These are phyloP conservation scores for Fusarium phyllophilum DNA, from an alignment of 2,329 filamentous ascomycete genomes.

Conservation along the genomic window DNA sequence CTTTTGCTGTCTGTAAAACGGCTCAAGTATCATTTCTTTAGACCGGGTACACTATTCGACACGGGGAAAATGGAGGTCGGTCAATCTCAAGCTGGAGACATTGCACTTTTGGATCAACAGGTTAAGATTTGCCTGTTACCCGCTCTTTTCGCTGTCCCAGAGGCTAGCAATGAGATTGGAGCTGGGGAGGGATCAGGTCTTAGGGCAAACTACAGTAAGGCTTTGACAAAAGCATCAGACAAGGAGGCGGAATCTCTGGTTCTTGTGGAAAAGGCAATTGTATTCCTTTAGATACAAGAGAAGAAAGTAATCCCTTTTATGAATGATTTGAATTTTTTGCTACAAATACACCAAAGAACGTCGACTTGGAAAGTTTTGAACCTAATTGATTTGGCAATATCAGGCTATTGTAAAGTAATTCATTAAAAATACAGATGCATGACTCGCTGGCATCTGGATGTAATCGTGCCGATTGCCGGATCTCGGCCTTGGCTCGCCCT, in stretches of 20 bases:
- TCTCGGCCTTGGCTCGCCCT: not conserved
- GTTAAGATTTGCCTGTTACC: accelerated
- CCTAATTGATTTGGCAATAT: too few relatives aligned
- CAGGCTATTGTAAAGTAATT: not conserved
- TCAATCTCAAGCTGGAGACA: not conserved
- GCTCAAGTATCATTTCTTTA: not conserved
- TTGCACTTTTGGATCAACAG: accelerated
- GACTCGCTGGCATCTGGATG: accelerated
- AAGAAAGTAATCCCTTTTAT: too few relatives aligned
- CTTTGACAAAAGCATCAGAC: accelerated
- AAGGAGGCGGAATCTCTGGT: accelerated
- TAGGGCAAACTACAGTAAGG: accelerated
- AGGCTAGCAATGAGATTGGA: accelerated
- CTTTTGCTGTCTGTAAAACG: not conserved
- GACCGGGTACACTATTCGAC: accelerated
- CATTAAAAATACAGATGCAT: not conserved
- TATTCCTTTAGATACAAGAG: accelerated
- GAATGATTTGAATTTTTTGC: too few relatives aligned
- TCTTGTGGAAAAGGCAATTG: not conserved
- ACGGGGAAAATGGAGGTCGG: accelerated
- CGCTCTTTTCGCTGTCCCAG: accelerated
- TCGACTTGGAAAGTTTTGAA: too few relatives aligned
- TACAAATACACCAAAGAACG: too few relatives aligned
- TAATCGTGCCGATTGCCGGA: not conserved
- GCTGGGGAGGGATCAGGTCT: accelerated